Evolutionary conservation across 805 yeast species (phyloP).

Genomic region (Candida palmyrensis): DNA sequence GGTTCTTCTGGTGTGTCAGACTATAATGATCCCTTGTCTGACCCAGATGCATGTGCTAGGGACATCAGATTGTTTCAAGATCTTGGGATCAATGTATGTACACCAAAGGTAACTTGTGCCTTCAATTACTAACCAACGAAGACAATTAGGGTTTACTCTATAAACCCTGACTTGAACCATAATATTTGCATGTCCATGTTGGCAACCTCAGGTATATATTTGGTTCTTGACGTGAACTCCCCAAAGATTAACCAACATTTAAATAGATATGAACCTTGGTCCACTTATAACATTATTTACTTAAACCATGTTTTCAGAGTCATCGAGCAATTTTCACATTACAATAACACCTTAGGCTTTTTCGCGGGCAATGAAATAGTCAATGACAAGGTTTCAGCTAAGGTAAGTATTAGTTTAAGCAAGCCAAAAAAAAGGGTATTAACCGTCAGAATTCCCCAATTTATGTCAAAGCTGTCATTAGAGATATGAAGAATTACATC

Average conservation of each 20-base stretch:
- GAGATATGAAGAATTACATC: conserved; percentile 78
- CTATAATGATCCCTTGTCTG: conserved; percentile 68
- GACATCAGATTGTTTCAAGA: conserved; percentile 78
- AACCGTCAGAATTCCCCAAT: conserved; percentile 49
- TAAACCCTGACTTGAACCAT: conserved; percentile 78
- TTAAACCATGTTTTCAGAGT: conserved; percentile 72
- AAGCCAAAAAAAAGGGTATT: conserved; percentile 1
- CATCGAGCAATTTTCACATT: conserved; percentile 74
- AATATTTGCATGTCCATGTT: conserved; percentile 87
- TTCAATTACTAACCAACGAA: conserved; percentile 7
- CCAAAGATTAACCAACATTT: conserved; percentile 75
- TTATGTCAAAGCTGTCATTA: conserved; percentile 70
- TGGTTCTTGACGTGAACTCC: conserved; percentile 87
- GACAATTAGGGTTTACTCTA: conserved; percentile 82
- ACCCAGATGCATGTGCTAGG: conserved; percentile 67
- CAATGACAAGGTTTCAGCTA: conserved; percentile 72
- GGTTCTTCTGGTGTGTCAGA: conserved; percentile 74
- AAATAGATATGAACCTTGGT: conserved; percentile 93
- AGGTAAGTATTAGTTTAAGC: conserved; percentile 10
- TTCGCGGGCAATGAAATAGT: conserved; percentile 91
- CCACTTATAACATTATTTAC: conserved; percentile 67
- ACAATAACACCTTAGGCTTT: conserved; percentile 85
- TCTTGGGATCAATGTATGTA: conserved; percentile 64
- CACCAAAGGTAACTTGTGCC: neutral
- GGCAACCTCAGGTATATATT: conserved; percentile 89